phyloP scores from a whole-genome alignment of 495 filamentous ascomycete genomes.

The Neurospora sp. region DNA sequence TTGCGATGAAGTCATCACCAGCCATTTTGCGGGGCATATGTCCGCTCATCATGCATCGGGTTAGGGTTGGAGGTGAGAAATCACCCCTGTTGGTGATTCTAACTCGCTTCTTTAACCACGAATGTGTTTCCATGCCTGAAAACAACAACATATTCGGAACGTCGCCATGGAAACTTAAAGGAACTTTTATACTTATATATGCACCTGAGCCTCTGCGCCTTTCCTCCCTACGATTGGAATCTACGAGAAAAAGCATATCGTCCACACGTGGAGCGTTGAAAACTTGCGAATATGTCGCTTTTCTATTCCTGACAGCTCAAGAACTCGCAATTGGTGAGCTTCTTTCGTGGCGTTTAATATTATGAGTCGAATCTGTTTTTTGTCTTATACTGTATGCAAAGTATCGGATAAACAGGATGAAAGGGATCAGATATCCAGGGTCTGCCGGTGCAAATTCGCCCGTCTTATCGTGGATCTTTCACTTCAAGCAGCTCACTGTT shows the following conservation, averaged over 20 bases:
- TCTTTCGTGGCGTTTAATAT: not conserved
- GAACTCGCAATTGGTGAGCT: not conserved
- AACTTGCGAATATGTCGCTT: not conserved
- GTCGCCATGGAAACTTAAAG: not conserved
- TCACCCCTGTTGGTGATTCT: not conserved
- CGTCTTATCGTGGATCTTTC: not conserved
- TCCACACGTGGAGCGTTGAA: not conserved
- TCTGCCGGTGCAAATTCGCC: not conserved
- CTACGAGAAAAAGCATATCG: too few species aligned
- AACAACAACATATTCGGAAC: not conserved
- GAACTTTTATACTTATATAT: not conserved
- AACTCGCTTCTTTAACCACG: not conserved
- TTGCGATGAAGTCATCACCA: not conserved
- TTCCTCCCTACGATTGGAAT: not conserved
- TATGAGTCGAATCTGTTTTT: not conserved
- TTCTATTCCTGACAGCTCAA: not conserved
- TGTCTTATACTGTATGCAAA: not conserved
- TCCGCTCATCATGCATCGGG: not conserved
- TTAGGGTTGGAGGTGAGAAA: not conserved
- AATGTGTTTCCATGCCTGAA: not conserved
- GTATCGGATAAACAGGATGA: not conserved
- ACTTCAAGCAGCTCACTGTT: not conserved
- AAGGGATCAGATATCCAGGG: not conserved
- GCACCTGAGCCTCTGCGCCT: not conserved
- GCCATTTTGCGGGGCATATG: not conserved